Base-by-base conservation (phyloP, 257 asterid species). In the Leptodermis oblonga region DNA sequence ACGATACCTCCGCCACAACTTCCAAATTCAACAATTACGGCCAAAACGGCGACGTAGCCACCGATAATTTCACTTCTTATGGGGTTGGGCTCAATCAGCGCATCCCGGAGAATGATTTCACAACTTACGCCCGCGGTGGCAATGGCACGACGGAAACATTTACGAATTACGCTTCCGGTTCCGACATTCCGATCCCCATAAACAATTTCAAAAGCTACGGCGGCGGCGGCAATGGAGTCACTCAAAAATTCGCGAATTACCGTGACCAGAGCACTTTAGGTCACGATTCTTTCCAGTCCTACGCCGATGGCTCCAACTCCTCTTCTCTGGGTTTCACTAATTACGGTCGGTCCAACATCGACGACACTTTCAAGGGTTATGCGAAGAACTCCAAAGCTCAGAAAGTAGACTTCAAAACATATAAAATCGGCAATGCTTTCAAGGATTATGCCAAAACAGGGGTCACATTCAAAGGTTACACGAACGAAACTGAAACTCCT, bases 261-360 rank as follows among this genome's bases (percentile, higher is more conserved):
- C 81, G 98, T 48, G 92, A 86, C 30, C 83, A 86, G 36, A 58
- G 96, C 51, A 90, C 87, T 28, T 90, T 87, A 13, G 96, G 96
- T 0, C 93, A 84, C 76, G 96, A 90, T 73, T 54, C 58, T 1
- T 92, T 92, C 76, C 67, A 78, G 7, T 84, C 90, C 7, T 92
- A 92, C 68, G 86, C 78, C 26, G 86, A 84, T 52, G 65, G 34
- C 0, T 86, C 98, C 51, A 88, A 82, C 39, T 78, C 84, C 0
- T 87, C 80, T 14, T 43, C 73, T 23, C 60, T 82, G 2, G 53
- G 55, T 7, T 92, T 92, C 69, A 14, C 33, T 6, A 90, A 86
- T 55, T 92, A 92, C 72, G 96, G 96, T 5, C 36, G 86, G n/a
- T 82, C 92, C 0, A 78, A 82, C 82, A 88, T 82, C 20, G 90